Percentiles rank a stretch among this genome's conserved stretches.
Conservation (phyloP, 139 green algal species). For the Gonium pectorale region DNA sequence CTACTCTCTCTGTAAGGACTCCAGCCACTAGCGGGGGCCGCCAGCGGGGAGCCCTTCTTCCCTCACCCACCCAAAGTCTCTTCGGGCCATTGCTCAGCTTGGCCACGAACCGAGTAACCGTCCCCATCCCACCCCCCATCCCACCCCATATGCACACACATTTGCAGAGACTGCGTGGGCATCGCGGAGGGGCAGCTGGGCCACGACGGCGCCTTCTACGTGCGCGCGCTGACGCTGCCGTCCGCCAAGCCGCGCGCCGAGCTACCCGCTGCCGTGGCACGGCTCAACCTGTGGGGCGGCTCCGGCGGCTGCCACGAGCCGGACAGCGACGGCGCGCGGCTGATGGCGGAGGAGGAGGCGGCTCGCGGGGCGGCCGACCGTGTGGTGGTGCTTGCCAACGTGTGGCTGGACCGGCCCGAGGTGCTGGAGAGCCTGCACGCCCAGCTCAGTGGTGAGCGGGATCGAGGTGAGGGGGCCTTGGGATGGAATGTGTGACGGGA, state of each 20-base stretch:
- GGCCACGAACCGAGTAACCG: too few relatives aligned
- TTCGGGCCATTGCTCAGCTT: too few relatives aligned
- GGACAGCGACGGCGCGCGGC: constrained; percentile 44
- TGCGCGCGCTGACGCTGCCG: constrained; percentile 77
- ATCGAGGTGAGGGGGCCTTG: background rate
- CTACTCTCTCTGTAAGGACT: too few relatives aligned
- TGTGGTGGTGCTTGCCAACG: constrained; percentile 86
- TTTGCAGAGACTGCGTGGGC: constrained; percentile 86
- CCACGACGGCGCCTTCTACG: constrained; percentile 78
- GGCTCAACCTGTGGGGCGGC: constrained; percentile 90
- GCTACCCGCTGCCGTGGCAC: constrained; percentile 70
- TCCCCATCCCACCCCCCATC: too few relatives aligned
- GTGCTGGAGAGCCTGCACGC: constrained; percentile 70
- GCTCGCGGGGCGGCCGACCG: constrained; percentile 56
- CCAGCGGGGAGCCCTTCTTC: too few relatives aligned
- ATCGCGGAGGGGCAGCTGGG: constrained; percentile 84
- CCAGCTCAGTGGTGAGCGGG: constrained; percentile 70
- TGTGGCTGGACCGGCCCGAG: constrained; percentile 84
- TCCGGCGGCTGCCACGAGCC: constrained; percentile 31
- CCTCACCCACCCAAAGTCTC: too few relatives aligned
- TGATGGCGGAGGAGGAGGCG: constrained; percentile 55
- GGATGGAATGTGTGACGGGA: too few relatives aligned
- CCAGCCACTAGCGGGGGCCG: too few relatives aligned
- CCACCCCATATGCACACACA: background rate
- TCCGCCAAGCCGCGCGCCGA: constrained; percentile 71